Evolutionary conservation across 179 eudicot species (phyloP).

Genomic region (Beta corolliflora): DNA sequence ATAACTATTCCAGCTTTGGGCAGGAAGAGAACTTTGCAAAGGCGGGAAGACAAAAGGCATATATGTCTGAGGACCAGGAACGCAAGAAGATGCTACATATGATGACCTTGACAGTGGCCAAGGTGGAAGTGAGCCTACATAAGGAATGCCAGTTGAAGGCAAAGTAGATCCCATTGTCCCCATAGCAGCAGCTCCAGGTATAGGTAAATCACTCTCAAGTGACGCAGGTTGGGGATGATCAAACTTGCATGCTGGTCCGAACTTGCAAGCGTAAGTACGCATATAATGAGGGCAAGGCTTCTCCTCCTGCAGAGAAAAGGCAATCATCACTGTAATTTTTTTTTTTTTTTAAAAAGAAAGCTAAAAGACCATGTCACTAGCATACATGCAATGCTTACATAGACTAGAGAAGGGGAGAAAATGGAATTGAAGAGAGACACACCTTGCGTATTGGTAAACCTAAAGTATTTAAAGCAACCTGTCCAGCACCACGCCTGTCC

Average conservation of each 20-base stretch:
- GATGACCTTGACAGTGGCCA: slow-evolving; percentile 21
- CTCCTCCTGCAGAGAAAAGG: slow-evolving; percentile 45
- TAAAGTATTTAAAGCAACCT: slow-evolving; percentile 43
- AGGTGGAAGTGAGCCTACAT: slow-evolving; percentile 41
- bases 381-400: neutral
- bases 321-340: neutral
- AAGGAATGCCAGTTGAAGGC: slow-evolving; percentile 42
- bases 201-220: slow-evolving; percentile 35
- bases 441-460: slow-evolving; percentile 81
- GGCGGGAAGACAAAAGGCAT: slow-evolving; percentile 51
- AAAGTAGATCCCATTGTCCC: slow-evolving; percentile 28
- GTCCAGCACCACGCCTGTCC: slow-evolving; percentile 53
- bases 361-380: neutral
- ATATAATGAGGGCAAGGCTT: slow-evolving; percentile 65
- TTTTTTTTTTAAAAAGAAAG: neutral
- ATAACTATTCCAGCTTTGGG: slow-evolving; percentile 58
- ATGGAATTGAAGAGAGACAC: slow-evolving; percentile 8
- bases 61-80: slow-evolving; percentile 46
- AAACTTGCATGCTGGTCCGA: slow-evolving; percentile 72
- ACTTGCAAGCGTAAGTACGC: slow-evolving; percentile 62
- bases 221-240: slow-evolving; percentile 65
- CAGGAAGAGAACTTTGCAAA: slow-evolving; percentile 38
- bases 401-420: neutral
- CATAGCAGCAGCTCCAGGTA: neutral
- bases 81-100: slow-evolving; percentile 40